These are phyloP conservation scores for Aspergillus uvarum DNA, from an alignment of 2,329 filamentous ascomycete species.

Conservation along the genomic window DNA sequence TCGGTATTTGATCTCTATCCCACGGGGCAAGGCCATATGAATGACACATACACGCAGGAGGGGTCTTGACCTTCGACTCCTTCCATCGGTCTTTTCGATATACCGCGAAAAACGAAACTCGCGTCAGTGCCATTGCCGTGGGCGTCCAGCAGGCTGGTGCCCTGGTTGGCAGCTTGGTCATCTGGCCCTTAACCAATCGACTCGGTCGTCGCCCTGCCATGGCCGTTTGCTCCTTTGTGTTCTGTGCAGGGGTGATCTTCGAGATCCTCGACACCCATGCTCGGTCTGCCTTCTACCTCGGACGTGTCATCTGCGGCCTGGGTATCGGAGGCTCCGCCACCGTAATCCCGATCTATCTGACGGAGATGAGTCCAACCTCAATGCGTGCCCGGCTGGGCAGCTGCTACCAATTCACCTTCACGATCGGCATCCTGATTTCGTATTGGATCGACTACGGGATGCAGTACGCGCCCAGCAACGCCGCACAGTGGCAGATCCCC, in stretches of 20 bases:
- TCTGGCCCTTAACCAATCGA: constrained; percentile 50
- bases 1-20: constrained; percentile 31
- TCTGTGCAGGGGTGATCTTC: constrained; percentile 48
- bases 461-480: constrained; percentile 25
- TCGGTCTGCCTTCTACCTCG: constrained; percentile 47
- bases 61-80: constrained; percentile 49
- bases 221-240: constrained; percentile 48
- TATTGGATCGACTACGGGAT: constrained; percentile 56
- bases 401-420: constrained; percentile 55
- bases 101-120: constrained; percentile 40
- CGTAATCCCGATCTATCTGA: constrained; percentile 46
- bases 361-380: constrained; percentile 49
- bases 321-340: constrained; percentile 51
- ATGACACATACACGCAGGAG: constrained; percentile 30
- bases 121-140: constrained; percentile 51
- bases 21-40: not conserved
- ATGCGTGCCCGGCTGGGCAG: constrained; percentile 51
- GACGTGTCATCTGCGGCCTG: constrained; percentile 49
- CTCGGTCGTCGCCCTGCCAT: constrained; percentile 49
- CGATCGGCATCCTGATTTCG: constrained; percentile 51
- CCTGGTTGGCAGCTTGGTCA: constrained; percentile 52
- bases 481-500: constrained; percentile 57
- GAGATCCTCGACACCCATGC: constrained; percentile 51
- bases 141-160: constrained; percentile 55
- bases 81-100: constrained; percentile 48